A percentile compares a stretch with the other conserved stretches of the same genome.
These are phyloP conservation scores for Fraxinus angustifolia DNA, from an alignment of 305 asterid genomes.

Conservation along the genomic window DNA sequence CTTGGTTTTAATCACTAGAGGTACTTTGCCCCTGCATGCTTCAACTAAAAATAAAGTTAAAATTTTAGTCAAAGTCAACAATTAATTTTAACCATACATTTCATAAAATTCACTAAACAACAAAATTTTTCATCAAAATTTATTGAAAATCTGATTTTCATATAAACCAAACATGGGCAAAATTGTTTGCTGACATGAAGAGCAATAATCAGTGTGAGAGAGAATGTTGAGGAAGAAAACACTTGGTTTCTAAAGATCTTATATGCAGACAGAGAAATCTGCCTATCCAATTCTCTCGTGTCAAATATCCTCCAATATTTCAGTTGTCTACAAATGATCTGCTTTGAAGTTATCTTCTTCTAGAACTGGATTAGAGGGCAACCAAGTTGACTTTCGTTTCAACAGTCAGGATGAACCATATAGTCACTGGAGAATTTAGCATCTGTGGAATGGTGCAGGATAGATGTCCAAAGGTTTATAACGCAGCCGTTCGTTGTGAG, in stretches of 20 bases:
- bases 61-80: neutral
- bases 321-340: neutral
- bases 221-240: neutral
- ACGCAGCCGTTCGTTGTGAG: constrained; percentile 60
- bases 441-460: constrained; percentile 90
- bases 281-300: neutral
- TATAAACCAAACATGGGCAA: neutral
- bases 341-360: neutral
- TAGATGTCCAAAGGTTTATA: constrained; percentile 68
- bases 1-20: neutral
- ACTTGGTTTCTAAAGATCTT: neutral
- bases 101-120: neutral
- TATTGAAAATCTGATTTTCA: neutral
- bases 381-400: neutral
- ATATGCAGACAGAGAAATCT: neutral
- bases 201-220: neutral
- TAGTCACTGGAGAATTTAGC: constrained; percentile 15
- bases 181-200: neutral
- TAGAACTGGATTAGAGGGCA: neutral
- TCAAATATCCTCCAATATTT: neutral
- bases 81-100: neutral
- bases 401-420: neutral
- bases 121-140: neutral
- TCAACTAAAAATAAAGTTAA: neutral
- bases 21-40: neutral